Evolutionary conservation across 2,329 filamentous ascomycete genomes (phyloP).

Genomic region (Pseudocercospora vitis): DNA sequence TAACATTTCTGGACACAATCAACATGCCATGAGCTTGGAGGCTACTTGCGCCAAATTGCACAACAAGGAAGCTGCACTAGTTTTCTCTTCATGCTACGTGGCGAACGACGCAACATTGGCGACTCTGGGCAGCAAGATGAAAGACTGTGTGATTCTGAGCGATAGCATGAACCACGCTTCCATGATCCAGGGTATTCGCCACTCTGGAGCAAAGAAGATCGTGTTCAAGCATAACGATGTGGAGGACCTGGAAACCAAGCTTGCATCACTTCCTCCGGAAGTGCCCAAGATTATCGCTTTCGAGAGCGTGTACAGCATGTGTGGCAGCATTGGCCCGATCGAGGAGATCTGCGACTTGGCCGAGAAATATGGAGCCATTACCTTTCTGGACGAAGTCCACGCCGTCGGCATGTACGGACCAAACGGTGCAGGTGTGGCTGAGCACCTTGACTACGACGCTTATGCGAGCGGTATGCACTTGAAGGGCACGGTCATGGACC

Average conservation of each 20-base stretch:
- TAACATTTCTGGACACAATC: constrained; percentile 97
- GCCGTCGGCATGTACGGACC: constrained; percentile 99
- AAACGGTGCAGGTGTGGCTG: constrained; percentile 89
- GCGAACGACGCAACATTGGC: constrained; percentile 96
- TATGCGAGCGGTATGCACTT: constrained; percentile 75
- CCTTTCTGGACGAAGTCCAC: constrained; percentile 97
- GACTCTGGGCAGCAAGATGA: constrained; percentile 93
- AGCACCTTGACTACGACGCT: constrained; percentile 92
- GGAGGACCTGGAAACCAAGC: constrained; percentile 86
- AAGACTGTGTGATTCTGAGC: constrained; percentile 95
- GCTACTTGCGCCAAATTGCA: constrained; percentile 81
- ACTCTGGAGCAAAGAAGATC: constrained; percentile 94
- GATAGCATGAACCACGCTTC: constrained; percentile 97
- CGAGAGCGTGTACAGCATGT: constrained; percentile 99
- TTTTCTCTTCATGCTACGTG: constrained; percentile 97
- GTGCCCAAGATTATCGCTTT: constrained; percentile 98
- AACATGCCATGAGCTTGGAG: constrained; percentile 86
- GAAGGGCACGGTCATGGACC: constrained; percentile 85
- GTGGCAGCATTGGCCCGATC: constrained; percentile 93
- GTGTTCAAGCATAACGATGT: constrained; percentile 99
- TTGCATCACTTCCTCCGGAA: constrained; percentile 79
- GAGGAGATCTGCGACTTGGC: constrained; percentile 93
- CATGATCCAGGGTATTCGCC: constrained; percentile 98
- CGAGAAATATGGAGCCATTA: constrained; percentile 96
- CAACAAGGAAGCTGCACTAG: constrained; percentile 85